Evolutionary conservation across 78 protist species (phyloP).

Genomic region (Chrysochromulina tobinii): DNA sequence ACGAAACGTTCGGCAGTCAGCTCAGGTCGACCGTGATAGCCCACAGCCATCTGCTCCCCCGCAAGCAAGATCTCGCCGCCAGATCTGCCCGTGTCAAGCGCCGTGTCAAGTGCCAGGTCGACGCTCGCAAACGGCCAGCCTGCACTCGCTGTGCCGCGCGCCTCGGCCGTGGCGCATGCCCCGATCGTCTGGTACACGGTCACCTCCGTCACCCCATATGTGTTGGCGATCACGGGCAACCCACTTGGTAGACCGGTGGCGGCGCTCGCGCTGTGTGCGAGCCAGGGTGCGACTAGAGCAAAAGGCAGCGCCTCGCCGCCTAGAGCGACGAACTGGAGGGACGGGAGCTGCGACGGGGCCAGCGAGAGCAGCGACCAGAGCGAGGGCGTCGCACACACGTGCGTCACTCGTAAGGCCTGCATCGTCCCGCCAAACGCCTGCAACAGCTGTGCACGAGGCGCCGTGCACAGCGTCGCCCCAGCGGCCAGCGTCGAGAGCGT

Average conservation of each 20-base stretch:
- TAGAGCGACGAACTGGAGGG: not conserved
- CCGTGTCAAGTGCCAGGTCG: too few relatives aligned
- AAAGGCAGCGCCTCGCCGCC: not conserved
- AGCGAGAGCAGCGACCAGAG: not conserved
- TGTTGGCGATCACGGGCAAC: not conserved
- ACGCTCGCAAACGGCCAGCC: too few relatives aligned
- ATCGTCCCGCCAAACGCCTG: not conserved
- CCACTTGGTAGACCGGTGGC: too few relatives aligned
- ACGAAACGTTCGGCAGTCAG: too few relatives aligned
- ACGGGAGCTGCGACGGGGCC: not conserved
- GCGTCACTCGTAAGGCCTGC: not conserved
- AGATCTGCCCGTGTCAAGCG: too few relatives aligned
- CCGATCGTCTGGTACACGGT: not conserved
- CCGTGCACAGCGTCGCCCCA: not conserved
- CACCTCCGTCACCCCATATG: not conserved
- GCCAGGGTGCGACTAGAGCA: too few relatives aligned
- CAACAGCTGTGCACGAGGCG: not conserved
- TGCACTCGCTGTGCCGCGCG: too few relatives aligned
- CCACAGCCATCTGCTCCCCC: too few relatives aligned
- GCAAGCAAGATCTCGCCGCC: too few relatives aligned
- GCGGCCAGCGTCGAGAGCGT: not conserved
- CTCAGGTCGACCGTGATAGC: too few relatives aligned
- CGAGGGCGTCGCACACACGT: not conserved
- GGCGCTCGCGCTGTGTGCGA: not conserved
- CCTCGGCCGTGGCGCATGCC: too few relatives aligned